Evolutionary conservation across 2,329 filamentous ascomycete species (phyloP).

Genomic region (Paecilomyces variotii): DNA sequence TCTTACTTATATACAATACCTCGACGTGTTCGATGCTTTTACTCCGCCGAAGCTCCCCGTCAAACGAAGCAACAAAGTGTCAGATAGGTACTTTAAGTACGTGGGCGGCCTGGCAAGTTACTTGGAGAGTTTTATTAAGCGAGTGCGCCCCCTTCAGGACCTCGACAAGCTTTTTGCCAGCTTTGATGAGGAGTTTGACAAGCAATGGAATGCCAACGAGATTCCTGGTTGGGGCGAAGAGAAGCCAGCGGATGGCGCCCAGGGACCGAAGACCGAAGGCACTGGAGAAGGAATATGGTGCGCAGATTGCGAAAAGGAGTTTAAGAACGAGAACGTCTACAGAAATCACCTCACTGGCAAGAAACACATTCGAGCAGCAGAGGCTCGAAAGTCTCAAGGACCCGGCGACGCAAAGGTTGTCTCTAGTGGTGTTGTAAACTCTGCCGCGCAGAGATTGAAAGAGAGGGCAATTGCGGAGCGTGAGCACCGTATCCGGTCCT

Average conservation of each 20-base stretch:
- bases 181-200: constrained; percentile 78
- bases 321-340: constrained; percentile 92
- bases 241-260: constrained; percentile 28
- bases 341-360: constrained; percentile 81
- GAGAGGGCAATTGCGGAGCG: constrained; percentile 85
- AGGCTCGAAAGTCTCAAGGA: constrained; percentile 47
- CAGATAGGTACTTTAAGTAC: constrained; percentile 87
- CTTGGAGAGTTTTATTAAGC: constrained; percentile 77
- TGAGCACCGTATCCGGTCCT: constrained; percentile 72
- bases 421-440: constrained; percentile 11
- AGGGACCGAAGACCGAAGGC: constrained; percentile 44
- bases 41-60: constrained; percentile 63
- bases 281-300: constrained; percentile 73
- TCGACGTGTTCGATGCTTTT: constrained; percentile 86
- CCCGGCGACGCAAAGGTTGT: constrained; percentile 22
- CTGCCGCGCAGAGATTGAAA: constrained; percentile 53
- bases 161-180: constrained; percentile 65
- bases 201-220: constrained; percentile 71
- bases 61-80: constrained; percentile 76
- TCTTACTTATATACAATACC: constrained; percentile 82
- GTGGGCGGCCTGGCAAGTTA: constrained; percentile 72
- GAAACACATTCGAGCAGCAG: constrained; percentile 82
- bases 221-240: constrained; percentile 70
- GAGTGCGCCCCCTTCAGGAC: constrained; percentile 79
- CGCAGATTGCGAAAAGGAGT: constrained; percentile 84